Base-by-base conservation (phyloP, 148 eudicot species). In the Cornus controversa region DNA sequence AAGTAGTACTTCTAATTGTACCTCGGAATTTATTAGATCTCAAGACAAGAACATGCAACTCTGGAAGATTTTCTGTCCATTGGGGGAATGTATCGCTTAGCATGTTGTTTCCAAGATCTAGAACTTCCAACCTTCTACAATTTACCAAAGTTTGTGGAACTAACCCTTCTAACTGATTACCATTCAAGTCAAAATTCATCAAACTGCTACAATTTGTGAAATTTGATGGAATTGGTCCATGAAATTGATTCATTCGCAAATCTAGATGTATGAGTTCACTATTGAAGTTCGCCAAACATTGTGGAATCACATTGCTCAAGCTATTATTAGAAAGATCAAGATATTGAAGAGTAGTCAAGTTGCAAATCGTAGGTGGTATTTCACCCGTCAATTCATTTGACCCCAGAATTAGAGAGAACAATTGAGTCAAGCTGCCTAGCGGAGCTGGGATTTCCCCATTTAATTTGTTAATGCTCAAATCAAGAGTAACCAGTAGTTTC, bases 321-420 rank as follows among this genome's bases (percentile, higher is more conserved):
- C 26, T 66, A 69, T 87, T 80, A 62, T 80, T 70, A 23, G 80
- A 75, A 62, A 81, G 42, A 58, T 76, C 85, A 66, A 84, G 76
- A 23, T 70, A 24, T 27, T 2, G 2, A 45, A 80, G 79, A 67
- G 72, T 27, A 9, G 37, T 66, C 72, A 82, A 2, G 27, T 53
- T 66, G 62, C 90, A 81, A 25, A 87, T 24, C 0, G 70, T 66
- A 31, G 25, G 34, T 9, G 94, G 90, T 34, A 89, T 77, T 27
- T 80, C 77, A 31, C 94, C 89, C 1, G 80, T 79, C 40, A 86
- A 71, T 73, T 80, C 71, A 79, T 87, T 89, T 50, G 79, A 80
- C 22, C 70, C 74, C 75, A 89, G 79, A 53, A 34, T 66, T 18
- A 91, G 84, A 20, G 79, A 76, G 0, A 72, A 71, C 72, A 91